Evolutionary conservation across 345 rosid species (phyloP).

Genomic region (Tarenaya hassleriana): DNA sequence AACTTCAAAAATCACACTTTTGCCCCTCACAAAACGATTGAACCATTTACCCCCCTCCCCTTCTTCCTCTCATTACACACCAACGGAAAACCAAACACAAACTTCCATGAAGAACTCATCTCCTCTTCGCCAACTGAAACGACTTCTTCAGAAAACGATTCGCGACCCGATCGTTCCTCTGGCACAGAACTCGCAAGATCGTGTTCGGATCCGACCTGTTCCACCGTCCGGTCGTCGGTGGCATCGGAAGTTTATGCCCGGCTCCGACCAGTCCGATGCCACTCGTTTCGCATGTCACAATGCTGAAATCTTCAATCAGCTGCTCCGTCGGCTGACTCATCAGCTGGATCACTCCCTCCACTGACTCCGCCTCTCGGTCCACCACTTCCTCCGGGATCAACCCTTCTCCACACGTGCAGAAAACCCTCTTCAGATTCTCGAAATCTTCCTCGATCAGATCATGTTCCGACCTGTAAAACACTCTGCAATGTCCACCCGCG

Average conservation of each 20-base stretch:
- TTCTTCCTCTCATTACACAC: no score
- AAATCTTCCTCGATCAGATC: conserved; percentile 59
- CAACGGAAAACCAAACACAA: no score
- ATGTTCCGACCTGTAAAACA: conserved; percentile 49
- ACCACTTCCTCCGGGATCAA: conserved; percentile 52
- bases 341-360: conserved; percentile 59
- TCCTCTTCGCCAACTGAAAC: conserved; percentile 8
- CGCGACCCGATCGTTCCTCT: conserved; percentile 68
- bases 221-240: conserved; percentile 86
- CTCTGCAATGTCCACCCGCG: conserved; percentile 56
- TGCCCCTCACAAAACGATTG: conserved; percentile 9
- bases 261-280: conserved; percentile 35
- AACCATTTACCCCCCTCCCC: no score
- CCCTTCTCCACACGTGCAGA: conserved; percentile 71
- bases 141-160: conserved; percentile 83
- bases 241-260: conserved; percentile 62
- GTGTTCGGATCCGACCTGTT: conserved; percentile 80
- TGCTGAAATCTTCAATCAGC: conserved; percentile 68
- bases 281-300: conserved; percentile 49
- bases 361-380: conserved; percentile 55
- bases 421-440: conserved; percentile 51
- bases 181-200: conserved; percentile 69
- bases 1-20: conserved; percentile 1
- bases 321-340: conserved; percentile 68
- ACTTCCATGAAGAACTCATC: no score